A percentile compares a stretch with the other conserved stretches of the same genome.
phyloP scores from a whole-genome alignment of 768 basidiomycete genomes.

The Amanita phalloides region DNA sequence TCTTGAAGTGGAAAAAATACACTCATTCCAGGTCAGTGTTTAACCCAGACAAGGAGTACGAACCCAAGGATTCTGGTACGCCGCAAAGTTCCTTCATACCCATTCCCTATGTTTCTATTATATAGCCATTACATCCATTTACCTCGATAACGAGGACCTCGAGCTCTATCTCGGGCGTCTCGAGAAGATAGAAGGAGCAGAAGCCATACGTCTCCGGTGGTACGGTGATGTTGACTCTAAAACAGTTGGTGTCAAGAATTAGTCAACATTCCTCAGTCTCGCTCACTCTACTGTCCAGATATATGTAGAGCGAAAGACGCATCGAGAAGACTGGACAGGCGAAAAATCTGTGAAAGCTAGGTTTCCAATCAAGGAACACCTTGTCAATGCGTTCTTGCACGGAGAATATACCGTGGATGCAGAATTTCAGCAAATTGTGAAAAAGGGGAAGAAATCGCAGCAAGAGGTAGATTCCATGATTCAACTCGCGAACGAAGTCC shows the following conservation, averaged over 20 bases:
- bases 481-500: constrained; percentile 94
- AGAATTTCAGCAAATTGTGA: constrained; percentile 79
- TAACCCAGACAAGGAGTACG: constrained; percentile 88
- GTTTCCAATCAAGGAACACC: constrained; percentile 89
- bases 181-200: constrained; percentile 98
- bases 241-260: constrained; percentile 36
- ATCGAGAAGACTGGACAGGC: constrained; percentile 98
- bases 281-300: constrained; percentile 33
- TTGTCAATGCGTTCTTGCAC: constrained; percentile 81
- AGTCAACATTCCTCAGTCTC: background rate
- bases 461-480: constrained; percentile 91
- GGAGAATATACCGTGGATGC: constrained; percentile 92
- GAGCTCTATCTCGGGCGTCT: constrained; percentile 94
- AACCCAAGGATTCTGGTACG: constrained; percentile 68
- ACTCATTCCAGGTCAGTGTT: constrained; percentile 47
- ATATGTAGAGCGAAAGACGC: constrained; percentile 83
- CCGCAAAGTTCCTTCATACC: background rate
- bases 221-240: constrained; percentile 83
- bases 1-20: background rate
- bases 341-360: constrained; percentile 98
- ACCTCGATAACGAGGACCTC: constrained; percentile 92
- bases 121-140: constrained; percentile 49
- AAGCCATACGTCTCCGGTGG: constrained; percentile 94
- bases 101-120: background rate
- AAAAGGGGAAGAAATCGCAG: constrained; percentile 87